Conservation (phyloP, 257 asterid species). For the Nicotiana benthamiana region DNA sequence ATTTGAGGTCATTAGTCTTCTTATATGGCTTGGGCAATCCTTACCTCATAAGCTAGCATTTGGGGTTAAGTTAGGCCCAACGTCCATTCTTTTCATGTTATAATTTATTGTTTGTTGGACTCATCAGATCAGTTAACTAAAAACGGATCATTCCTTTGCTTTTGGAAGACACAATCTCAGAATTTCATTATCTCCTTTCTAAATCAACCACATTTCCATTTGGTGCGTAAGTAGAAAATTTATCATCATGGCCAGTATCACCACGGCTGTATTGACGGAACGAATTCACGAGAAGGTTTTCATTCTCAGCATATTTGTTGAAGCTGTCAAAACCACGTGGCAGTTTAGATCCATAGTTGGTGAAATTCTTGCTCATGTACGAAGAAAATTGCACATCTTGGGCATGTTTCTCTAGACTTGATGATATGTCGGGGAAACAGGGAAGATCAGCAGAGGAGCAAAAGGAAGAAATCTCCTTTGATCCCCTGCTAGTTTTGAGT, state of each 20-base stretch:
- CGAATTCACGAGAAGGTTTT: conserved; percentile 28
- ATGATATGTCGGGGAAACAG: conserved; percentile 18
- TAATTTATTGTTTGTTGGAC: too few relatives aligned
- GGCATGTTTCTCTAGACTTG: conserved; percentile 12
- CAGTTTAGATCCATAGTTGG: conserved; percentile 53
- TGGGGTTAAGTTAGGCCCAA: too few relatives aligned
- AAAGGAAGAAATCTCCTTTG: conserved; percentile 7
- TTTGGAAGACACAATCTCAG: too few relatives aligned
- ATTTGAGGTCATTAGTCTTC: too few relatives aligned
- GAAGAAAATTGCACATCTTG: conserved; percentile 5
- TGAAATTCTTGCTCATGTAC: conserved; percentile 35
- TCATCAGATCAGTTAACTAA: too few relatives aligned
- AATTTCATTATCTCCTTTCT: too few relatives aligned
- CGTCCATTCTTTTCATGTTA: too few relatives aligned
- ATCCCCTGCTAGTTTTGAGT: conserved; percentile 24
- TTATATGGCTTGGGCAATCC: too few relatives aligned
- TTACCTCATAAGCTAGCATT: too few relatives aligned
- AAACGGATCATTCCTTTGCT: too few relatives aligned
- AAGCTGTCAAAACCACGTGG: conserved; percentile 51
- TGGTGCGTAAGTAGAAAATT: conserved; percentile 46
- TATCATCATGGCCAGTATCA: conserved; percentile 46
- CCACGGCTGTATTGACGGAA: conserved; percentile 81
- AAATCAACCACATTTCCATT: conserved; percentile 40
- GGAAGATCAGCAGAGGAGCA: conserved; percentile 15
- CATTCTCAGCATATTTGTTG: conserved; percentile 39